A percentile compares a stretch with the other conserved stretches of the same genome.
Conservation (phyloP, 805 yeast species). For the Starmerella floricola region DNA sequence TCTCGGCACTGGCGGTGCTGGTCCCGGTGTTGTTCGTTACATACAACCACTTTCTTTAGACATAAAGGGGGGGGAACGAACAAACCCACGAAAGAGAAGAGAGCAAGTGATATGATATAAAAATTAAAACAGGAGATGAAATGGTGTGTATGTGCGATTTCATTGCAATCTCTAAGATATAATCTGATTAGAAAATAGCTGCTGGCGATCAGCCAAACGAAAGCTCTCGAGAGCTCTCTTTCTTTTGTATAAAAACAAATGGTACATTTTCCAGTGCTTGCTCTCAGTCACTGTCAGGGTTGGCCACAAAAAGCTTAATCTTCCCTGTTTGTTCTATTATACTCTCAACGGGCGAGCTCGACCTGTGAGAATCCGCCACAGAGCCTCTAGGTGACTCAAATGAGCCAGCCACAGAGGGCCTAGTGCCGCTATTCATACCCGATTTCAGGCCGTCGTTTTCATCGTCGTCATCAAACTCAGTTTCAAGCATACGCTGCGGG, state of each 20-base stretch:
- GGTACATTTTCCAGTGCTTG: not conserved
- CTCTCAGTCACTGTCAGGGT: slow-evolving; percentile 34
- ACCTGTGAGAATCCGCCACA: slow-evolving; percentile 6
- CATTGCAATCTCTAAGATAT: too few species aligned
- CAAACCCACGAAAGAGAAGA: too few species aligned
- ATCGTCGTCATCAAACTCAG: slow-evolving; percentile 62
- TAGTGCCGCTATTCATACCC: not conserved
- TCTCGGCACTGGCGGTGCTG: slow-evolving; percentile 38
- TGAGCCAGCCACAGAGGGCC: not conserved
- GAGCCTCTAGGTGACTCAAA: not conserved
- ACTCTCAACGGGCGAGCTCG: slow-evolving; percentile 24
- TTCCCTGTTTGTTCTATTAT: slow-evolving; percentile 27
- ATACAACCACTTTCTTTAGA: too few species aligned
- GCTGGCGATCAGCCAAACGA: too few species aligned
- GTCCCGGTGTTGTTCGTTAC: slow-evolving; percentile 49
- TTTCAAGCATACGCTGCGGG: slow-evolving; percentile 55
- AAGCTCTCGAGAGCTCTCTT: too few species aligned
- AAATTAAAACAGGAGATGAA: too few species aligned
- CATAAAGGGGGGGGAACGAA: too few species aligned
- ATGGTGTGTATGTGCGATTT: too few species aligned
- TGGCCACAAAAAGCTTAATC: slow-evolving; percentile 31
- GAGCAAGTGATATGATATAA: too few species aligned
- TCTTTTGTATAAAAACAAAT: too few species aligned
- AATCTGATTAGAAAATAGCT: too few species aligned
- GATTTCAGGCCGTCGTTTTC: slow-evolving; percentile 3